These are phyloP conservation scores for Amphicarpaea edgeworthii DNA, from an alignment of 306 rosid genomes.

Conservation along the genomic window DNA sequence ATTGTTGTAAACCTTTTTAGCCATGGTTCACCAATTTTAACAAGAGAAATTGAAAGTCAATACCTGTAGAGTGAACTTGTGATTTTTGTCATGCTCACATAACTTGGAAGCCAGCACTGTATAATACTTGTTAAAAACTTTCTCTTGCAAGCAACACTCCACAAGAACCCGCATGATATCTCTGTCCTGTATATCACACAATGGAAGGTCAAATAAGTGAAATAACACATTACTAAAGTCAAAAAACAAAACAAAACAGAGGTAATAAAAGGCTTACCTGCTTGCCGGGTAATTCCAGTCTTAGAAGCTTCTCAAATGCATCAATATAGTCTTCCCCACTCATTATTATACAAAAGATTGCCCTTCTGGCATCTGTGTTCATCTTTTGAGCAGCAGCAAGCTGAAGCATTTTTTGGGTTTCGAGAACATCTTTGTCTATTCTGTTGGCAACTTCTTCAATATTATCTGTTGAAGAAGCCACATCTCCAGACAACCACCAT, in stretches of 20 bases:
- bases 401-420: slow-evolving; percentile 84
- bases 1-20: neutral
- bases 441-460: slow-evolving; percentile 74
- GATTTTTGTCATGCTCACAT: slow-evolving; percentile 94
- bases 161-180: slow-evolving; percentile 92
- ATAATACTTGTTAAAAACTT: slow-evolving; percentile 88
- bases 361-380: slow-evolving; percentile 92
- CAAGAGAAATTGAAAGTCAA: neutral
- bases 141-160: slow-evolving; percentile 95
- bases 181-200: slow-evolving; percentile 66
- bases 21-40: neutral
- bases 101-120: slow-evolving; percentile 83
- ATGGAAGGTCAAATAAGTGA: neutral
- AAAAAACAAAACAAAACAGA: neutral
- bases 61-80: slow-evolving; percentile 96
- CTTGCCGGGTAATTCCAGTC: slow-evolving; percentile 86
- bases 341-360: slow-evolving; percentile 95
- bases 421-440: slow-evolving; percentile 83
- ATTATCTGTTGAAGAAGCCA: slow-evolving; percentile 56
- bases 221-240: slow-evolving; percentile 20
- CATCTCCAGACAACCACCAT: slow-evolving; percentile 87
- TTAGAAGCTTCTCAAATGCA: slow-evolving; percentile 93
- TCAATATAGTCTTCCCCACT: slow-evolving; percentile 91
- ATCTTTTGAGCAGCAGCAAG: slow-evolving; percentile 92
- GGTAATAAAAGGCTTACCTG: slow-evolving; percentile 59